Conservation (phyloP, 495 filamentous ascomycete genomes). For the Annulohypoxylon bovei region DNA sequence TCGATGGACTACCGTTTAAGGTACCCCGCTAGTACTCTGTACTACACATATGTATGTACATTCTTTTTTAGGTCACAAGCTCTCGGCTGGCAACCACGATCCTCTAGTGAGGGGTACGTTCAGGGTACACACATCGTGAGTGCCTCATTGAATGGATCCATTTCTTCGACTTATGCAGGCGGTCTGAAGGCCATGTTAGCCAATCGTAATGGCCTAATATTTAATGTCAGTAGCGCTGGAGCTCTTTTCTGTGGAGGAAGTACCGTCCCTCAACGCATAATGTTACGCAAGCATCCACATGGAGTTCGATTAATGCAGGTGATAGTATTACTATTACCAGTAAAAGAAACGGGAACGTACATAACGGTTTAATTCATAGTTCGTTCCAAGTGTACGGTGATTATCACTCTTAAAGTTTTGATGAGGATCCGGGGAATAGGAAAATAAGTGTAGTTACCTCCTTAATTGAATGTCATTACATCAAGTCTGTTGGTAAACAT, state of each 20-base stretch:
- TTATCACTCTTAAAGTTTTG: neutral
- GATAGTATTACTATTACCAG: slow-evolving; percentile 8
- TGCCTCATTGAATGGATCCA: neutral
- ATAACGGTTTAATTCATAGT: neutral
- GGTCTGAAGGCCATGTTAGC: slow-evolving; percentile 10
- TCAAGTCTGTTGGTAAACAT: no score
- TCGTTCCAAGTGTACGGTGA: neutral
- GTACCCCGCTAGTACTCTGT: neutral
- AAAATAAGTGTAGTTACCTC: neutral
- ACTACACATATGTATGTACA: neutral
- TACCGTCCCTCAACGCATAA: slow-evolving; percentile 11
- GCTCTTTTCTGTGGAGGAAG: slow-evolving; percentile 3
- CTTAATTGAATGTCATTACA: neutral
- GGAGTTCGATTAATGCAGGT: slow-evolving; percentile 29
- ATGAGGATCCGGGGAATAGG: neutral
- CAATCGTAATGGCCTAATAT: slow-evolving; percentile 27
- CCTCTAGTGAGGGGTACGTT: slow-evolving; percentile 31
- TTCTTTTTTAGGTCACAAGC: slow-evolving; percentile 18
- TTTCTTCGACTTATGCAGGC: slow-evolving; percentile 13
- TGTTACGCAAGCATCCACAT: slow-evolving; percentile 26
- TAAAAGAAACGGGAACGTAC: slow-evolving; percentile 15
- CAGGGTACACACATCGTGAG: slow-evolving; percentile 12
- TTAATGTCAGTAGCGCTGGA: slow-evolving; percentile 20
- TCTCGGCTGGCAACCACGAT: slow-evolving; percentile 9
- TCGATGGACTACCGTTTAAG: slow-evolving; percentile 1